Evolutionary conservation across 805 yeast genomes (phyloP).

Genomic region (Metschnikowia amazonensis): DNA sequence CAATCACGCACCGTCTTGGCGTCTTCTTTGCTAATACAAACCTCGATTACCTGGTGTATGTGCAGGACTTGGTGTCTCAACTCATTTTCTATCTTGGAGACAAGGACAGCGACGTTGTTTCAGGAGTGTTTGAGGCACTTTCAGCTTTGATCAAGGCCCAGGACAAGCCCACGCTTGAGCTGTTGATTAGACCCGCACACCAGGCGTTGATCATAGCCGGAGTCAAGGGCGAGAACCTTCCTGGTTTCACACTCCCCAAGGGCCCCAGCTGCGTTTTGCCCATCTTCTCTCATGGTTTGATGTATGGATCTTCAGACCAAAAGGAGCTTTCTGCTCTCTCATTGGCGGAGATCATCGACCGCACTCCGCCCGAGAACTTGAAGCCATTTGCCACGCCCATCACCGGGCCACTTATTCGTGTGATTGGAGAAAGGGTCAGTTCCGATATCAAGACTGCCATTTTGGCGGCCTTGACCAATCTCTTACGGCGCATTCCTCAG

Average conservation of each 20-base stretch:
- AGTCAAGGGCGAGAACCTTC: slow-evolving; percentile 57
- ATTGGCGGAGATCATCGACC: slow-evolving; percentile 79
- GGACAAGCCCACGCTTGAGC: slow-evolving; percentile 72
- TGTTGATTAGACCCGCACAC: slow-evolving; percentile 73
- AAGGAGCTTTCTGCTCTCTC: slow-evolving; percentile 86
- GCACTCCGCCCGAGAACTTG: slow-evolving; percentile 78
- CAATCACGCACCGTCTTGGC: slow-evolving; percentile 63
- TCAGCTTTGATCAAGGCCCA: slow-evolving; percentile 64
- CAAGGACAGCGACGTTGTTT: slow-evolving; percentile 55
- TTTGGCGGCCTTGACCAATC: slow-evolving; percentile 71
- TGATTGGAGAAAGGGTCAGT: slow-evolving; percentile 90
- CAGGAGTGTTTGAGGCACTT: slow-evolving; percentile 62
- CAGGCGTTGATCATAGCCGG: slow-evolving; percentile 69
- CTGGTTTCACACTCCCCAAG: slow-evolving; percentile 71
- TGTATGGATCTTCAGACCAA: slow-evolving; percentile 84
- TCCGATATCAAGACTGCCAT: slow-evolving; percentile 95
- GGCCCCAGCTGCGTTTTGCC: slow-evolving; percentile 90
- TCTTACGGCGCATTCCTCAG: slow-evolving; percentile 81
- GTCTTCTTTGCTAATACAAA: slow-evolving; percentile 62
- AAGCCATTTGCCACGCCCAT: slow-evolving; percentile 88
- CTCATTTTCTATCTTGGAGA: slow-evolving; percentile 74
- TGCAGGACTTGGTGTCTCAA: slow-evolving; percentile 69
- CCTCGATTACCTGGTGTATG: slow-evolving; percentile 69
- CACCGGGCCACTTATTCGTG: slow-evolving; percentile 97
- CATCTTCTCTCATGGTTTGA: slow-evolving; percentile 87